Conservation (phyloP, 495 filamentous ascomycete species). For the Neurospora discreta region DNA sequence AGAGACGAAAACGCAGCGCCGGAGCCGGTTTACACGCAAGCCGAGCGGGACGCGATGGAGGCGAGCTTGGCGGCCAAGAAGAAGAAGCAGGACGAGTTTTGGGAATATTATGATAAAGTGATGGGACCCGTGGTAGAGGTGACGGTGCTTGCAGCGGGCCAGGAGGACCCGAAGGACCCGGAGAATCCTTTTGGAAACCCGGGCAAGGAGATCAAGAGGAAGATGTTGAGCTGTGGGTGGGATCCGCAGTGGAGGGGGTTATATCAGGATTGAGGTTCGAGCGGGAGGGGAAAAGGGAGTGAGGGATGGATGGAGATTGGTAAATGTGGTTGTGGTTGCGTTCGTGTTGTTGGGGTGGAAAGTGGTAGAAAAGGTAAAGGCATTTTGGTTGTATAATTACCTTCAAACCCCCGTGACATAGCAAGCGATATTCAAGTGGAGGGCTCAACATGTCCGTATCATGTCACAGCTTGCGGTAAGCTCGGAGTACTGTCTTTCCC, state of each 20-base stretch:
- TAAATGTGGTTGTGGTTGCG: not conserved
- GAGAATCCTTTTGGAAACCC: not conserved
- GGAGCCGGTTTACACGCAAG: constrained; percentile 28
- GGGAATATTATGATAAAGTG: constrained; percentile 11
- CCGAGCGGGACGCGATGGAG: constrained; percentile 6
- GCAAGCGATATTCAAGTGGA: not conserved
- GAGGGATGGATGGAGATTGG: not conserved
- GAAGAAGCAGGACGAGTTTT: constrained; percentile 9
- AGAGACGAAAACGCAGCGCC: constrained; percentile 27
- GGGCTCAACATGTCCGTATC: not conserved
- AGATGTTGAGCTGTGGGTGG: not conserved
- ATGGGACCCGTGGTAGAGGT: not conserved
- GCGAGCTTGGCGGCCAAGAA: constrained; percentile 3
- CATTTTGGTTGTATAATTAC: not conserved
- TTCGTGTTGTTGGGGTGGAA: not conserved
- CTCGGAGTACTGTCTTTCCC: not conserved
- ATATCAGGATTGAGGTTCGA: not conserved
- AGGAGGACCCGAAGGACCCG: not conserved
- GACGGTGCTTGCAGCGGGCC: not conserved
- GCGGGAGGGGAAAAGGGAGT: not conserved
- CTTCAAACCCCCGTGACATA: not conserved
- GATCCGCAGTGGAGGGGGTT: not conserved
- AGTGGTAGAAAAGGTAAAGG: not conserved
- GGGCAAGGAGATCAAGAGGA: not conserved
- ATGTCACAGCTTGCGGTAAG: not conserved